Conservation (phyloP, 1,284 basidiomycete species). For the Boletellus dicymbophilus region DNA sequence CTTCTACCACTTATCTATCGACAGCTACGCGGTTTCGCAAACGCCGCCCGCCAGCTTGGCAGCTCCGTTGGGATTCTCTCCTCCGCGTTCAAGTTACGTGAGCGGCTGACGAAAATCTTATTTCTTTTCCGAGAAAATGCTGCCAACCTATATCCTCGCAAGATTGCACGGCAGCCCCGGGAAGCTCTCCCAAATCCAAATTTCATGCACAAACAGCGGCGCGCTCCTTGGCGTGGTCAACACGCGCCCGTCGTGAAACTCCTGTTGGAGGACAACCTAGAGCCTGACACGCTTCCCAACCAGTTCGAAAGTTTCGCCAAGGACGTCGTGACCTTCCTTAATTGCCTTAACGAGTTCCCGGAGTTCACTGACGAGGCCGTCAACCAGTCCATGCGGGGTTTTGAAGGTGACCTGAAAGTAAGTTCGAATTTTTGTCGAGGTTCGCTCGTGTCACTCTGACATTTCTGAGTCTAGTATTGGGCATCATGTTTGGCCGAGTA, state of each 20-base stretch:
- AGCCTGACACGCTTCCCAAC: conserved; percentile 31
- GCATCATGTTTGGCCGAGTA: conserved; percentile 35
- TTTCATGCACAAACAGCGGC: conserved; percentile 37
- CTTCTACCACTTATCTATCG: conserved; percentile 12
- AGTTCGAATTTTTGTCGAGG: conserved; percentile 1
- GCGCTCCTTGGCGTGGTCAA: conserved; percentile 33
- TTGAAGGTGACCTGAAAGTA: conserved; percentile 56
- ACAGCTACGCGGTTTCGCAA: conserved; percentile 36
- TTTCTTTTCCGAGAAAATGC: conserved; percentile 38
- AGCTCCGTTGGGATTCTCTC: conserved; percentile 37
- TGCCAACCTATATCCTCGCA: conserved; percentile 33
- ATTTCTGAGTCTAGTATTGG: conserved; percentile 30
- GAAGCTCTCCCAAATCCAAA: conserved; percentile 37
- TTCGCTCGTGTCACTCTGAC: conserved; percentile 13
- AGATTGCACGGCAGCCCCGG: conserved; percentile 32
- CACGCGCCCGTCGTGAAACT: conserved; percentile 31
- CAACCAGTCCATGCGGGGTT: conserved; percentile 50
- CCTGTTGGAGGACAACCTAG: conserved; percentile 31
- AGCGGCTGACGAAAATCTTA: conserved; percentile 36
- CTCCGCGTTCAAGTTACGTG: conserved; percentile 35
- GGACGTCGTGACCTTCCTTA: conserved; percentile 52
- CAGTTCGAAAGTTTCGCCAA: conserved; percentile 47
- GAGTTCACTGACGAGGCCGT: conserved; percentile 58
- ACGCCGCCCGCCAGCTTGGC: conserved; percentile 36
- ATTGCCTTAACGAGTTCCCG: conserved; percentile 57